Base-by-base conservation (phyloP, 768 basidiomycete species). In the Russula abietina region DNA sequence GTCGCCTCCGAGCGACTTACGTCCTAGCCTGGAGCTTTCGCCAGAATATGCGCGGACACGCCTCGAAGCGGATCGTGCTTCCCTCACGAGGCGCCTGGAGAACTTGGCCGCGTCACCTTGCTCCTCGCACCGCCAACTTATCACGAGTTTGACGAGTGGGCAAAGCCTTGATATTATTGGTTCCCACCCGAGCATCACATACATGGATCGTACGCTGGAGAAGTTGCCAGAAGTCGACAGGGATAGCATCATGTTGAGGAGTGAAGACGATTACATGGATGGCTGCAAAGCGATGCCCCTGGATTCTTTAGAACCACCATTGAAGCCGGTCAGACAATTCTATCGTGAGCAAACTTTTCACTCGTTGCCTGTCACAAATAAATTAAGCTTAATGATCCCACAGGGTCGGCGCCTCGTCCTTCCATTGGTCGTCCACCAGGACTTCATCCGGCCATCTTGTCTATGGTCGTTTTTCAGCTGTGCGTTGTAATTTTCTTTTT, bases 401-500 rank as follows among this genome's bases (percentile, higher is more conserved):
- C 50, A 61, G 52, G 69, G 55, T 46, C 62, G 17, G 22, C 60
- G 11, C 60, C 61, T 50, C 57, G 68, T 45, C 53, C 49, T 54
- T 57, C 56, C 11, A 14, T 41, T 48, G 46, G 60, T 59, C 50
- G 64, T 16, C 46, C 62, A 32, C 41, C 62, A 48, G 75, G 68
- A 53, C 72, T 83, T 26, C 68, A 75, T 3, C 75, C 78, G 19
- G 72, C 77, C 10, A 78, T 86, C 28, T 81, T 80, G 78, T 75
- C 79, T 38, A 70, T 85, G 5, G 76, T 86, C 50, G 56, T 80
- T 33, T 85, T 85, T 66, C 85, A 87, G 71, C 68, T 83, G 81
- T 83, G 71, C 53, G 77, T 68, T 33, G 8, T 61, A 58, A 17
- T 30, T 45, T 43, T 59, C 26, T 46, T 58, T 24, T 17, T 54